These are phyloP conservation scores for Xylaria telfairii DNA, from an alignment of 495 filamentous ascomycete genomes.

Conservation along the genomic window DNA sequence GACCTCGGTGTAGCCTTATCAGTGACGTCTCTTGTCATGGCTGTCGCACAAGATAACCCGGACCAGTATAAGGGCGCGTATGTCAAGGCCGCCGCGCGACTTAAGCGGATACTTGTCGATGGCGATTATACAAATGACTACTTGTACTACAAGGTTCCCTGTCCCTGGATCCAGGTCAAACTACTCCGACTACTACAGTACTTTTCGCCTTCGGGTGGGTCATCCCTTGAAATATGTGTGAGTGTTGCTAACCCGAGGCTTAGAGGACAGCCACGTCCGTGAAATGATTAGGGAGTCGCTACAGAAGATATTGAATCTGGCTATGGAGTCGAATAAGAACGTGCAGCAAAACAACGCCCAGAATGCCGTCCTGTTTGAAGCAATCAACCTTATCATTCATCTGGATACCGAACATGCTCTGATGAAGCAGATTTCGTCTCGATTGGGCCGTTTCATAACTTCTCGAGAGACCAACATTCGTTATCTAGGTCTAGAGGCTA, in stretches of 20 bases:
- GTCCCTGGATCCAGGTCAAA: slow-evolving; percentile 98
- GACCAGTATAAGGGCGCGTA: slow-evolving; percentile 95
- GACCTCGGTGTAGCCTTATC: slow-evolving; percentile 96
- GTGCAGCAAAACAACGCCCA: slow-evolving; percentile 99
- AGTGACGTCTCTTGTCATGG: slow-evolving; percentile 96
- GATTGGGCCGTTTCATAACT: slow-evolving; percentile 94
- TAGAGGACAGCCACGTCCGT: slow-evolving; percentile 90
- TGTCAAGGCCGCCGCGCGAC: slow-evolving; percentile 84
- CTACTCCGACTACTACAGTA: slow-evolving; percentile 90
- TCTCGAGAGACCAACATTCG: slow-evolving; percentile 97
- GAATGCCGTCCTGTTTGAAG: slow-evolving; percentile 97
- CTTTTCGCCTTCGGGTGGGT: slow-evolving; percentile 89
- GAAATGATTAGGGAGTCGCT: slow-evolving; percentile 91
- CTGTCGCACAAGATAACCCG: slow-evolving; percentile 87
- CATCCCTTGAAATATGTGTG: not conserved
- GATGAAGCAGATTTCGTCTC: slow-evolving; percentile 96
- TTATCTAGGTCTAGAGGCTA: slow-evolving; percentile 94
- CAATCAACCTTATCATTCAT: slow-evolving; percentile 97
- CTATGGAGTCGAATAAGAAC: slow-evolving; percentile 94
- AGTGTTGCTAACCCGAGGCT: slow-evolving; percentile 30
- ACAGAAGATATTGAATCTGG: slow-evolving; percentile 85
- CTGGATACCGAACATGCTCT: slow-evolving; percentile 95
- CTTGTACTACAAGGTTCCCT: slow-evolving; percentile 98
- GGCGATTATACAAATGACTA: slow-evolving; percentile 88
- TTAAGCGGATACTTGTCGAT: slow-evolving; percentile 90